These are phyloP conservation scores for Aspergillus sp. DNA, from an alignment of 2,329 filamentous ascomycete species.

Conservation along the genomic window DNA sequence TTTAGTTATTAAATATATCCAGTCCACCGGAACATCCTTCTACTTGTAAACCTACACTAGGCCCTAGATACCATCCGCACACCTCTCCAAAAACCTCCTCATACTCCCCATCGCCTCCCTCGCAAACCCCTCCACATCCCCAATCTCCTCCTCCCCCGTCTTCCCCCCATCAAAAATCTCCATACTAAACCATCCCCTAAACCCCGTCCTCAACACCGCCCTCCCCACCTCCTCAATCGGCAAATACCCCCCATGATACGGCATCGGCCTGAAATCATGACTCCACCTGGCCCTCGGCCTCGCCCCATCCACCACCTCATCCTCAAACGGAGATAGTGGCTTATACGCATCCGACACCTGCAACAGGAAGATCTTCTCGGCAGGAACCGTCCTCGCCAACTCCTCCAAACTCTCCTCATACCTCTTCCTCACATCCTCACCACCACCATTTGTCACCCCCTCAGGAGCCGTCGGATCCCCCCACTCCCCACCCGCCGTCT, in stretches of 20 bases:
- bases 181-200: conserved; percentile 66
- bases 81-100: conserved; percentile 46
- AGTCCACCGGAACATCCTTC: neutral
- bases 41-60: neutral
- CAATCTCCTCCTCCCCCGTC: conserved; percentile 54
- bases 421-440: conserved; percentile 45
- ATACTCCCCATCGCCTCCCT: conserved; percentile 55
- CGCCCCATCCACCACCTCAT: conserved; percentile 55
- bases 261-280: conserved; percentile 68
- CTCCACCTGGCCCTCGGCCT: conserved; percentile 69
- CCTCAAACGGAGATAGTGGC: conserved; percentile 57
- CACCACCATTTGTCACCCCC: too few species aligned
- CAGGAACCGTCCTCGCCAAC: conserved; percentile 59
- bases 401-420: conserved; percentile 60
- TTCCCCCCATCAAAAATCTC: conserved; percentile 65
- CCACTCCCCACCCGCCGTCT: conserved; percentile 72
- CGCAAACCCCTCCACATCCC: conserved; percentile 53
- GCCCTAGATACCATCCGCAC: conserved; percentile 12
- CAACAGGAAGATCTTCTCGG: conserved; percentile 71
- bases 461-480: conserved; percentile 65
- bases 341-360: conserved; percentile 77
- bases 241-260: conserved; percentile 70
- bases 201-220: conserved; percentile 69
- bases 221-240: conserved; percentile 65
- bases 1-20: neutral